Conservation (phyloP, 257 asterid species). For the Vinca minor region DNA sequence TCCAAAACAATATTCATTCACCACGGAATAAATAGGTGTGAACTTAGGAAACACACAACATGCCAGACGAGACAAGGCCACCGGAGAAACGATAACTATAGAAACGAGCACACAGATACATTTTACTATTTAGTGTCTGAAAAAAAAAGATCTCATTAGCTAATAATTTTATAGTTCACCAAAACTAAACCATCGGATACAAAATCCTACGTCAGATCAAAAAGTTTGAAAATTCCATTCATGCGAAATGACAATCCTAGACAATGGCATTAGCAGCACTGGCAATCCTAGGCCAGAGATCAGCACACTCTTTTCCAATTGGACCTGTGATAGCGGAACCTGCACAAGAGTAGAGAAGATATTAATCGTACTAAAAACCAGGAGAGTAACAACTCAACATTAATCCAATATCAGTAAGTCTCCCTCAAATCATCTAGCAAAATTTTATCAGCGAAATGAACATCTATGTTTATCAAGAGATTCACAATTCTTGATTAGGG, state of each 20-base stretch:
- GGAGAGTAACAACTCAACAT: neutral
- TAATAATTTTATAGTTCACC: neutral
- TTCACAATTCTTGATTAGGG: too few species aligned
- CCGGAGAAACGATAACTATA: neutral
- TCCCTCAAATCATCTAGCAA: too few species aligned
- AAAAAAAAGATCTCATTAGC: constrained; percentile 6
- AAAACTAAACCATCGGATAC: constrained; percentile 7
- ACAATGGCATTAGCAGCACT: constrained; percentile 57
- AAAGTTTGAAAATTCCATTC: neutral
- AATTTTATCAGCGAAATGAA: too few species aligned
- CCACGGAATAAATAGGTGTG: too few species aligned
- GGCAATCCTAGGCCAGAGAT: constrained; percentile 56
- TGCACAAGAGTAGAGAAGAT: neutral
- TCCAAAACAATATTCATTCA: too few species aligned
- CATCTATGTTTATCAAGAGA: too few species aligned
- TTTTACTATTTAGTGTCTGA: neutral
- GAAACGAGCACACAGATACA: neutral
- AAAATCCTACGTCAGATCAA: neutral
- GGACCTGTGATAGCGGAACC: constrained; percentile 54
- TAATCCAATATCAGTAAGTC: too few species aligned
- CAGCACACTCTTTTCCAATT: constrained; percentile 50
- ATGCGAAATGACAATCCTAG: constrained; percentile 10
- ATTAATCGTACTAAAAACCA: neutral
- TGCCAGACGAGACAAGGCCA: too few species aligned
- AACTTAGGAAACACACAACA: too few species aligned